Evolutionary conservation across 768 basidiomycete genomes (phyloP), one percentile per base, ranked within the genome.

Genomic region (Mycena albidolilacea): DNA sequence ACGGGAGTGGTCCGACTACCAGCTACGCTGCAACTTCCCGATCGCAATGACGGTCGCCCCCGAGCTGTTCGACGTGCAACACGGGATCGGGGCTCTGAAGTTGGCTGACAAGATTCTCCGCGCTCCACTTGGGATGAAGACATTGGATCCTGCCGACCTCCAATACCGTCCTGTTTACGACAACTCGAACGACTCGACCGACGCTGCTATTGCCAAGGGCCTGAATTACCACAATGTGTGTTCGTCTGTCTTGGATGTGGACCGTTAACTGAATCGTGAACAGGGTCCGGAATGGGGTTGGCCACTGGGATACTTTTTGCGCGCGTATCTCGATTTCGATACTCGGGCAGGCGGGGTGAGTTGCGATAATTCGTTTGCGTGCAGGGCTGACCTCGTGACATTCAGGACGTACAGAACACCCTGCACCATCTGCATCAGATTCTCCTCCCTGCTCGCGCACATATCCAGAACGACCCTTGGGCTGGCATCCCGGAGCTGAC

Each of bases 21-120:
- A 99, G 82, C 89, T 98, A 76, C 89, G 97, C 72, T 90, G 91
- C 78, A 98, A 98, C 83, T 97, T 96, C 86, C 93, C 97, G 5
- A 93, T 98, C 70, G 95, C 98, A 0, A 98, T 99, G 97, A 89
- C 93, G 3, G 97, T 99, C 57, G 98, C 98, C 1, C 97, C 97
- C 10, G 98, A 99, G 81, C 82, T 99, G 58, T 99, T 99, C 82
- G 89, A 96, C 65, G 89, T 90, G 10, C 81, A 88, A 64, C 93
- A 94, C 79, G 98, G 96, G 0, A 85, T 98, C 21, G 89, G 85
- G 5, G 95, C 96, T 0, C 85, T 99, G 46, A 87, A 89, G 72
- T 83, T 97, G n/a, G 93, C 93, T 2, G 96, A 97, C 80, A 80
- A 92, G 76, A 86, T 92, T 50, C 86, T 99, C 37, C 89, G 94